Percentiles rank a stretch among this genome's conserved stretches.
phyloP scores from a whole-genome alignment of 2,329 filamentous ascomycete species.

The Aspergillus costaricaensis region DNA sequence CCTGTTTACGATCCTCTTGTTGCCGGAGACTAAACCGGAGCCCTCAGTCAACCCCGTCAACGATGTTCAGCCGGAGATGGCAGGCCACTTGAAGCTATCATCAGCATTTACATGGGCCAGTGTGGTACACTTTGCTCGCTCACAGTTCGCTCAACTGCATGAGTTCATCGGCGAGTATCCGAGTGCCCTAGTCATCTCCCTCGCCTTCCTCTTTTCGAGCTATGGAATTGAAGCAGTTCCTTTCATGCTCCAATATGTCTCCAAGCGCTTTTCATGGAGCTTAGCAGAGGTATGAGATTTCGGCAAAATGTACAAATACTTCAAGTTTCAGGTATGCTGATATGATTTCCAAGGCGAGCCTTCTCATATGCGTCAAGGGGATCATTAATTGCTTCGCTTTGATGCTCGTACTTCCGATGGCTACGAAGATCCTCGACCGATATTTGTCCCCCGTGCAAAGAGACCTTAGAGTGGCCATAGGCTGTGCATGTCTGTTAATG shows the following conservation, averaged over 20 bases:
- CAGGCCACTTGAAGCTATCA: background rate
- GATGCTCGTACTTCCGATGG: constrained; percentile 12
- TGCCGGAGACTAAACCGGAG: constrained; percentile 15
- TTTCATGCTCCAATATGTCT: constrained; percentile 17
- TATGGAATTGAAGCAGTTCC: constrained; percentile 12
- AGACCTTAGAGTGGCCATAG: constrained; percentile 12
- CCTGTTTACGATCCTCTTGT: background rate
- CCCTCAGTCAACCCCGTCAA: background rate
- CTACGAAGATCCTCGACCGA: constrained; percentile 4
- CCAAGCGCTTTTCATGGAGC: constrained; percentile 16
- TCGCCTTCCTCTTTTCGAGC: constrained; percentile 11
- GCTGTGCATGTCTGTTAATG: constrained; percentile 3
- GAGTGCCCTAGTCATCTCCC: constrained; percentile 7
- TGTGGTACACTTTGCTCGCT: background rate
- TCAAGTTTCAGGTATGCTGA: background rate
- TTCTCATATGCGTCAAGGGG: constrained; percentile 15
- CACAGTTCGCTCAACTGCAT: constrained; percentile 4
- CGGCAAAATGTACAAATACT: too few relatives aligned
- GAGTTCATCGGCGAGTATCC: constrained; percentile 6
- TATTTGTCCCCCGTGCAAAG: constrained; percentile 7
- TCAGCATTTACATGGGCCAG: background rate
- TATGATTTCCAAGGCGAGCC: constrained; percentile 5
- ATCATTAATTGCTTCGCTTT: constrained; percentile 7
- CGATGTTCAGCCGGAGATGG: background rate
- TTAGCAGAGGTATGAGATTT: constrained; percentile 13